Conservation (phyloP, 805 yeast genomes). For the Kodamaea neixiangensis region DNA sequence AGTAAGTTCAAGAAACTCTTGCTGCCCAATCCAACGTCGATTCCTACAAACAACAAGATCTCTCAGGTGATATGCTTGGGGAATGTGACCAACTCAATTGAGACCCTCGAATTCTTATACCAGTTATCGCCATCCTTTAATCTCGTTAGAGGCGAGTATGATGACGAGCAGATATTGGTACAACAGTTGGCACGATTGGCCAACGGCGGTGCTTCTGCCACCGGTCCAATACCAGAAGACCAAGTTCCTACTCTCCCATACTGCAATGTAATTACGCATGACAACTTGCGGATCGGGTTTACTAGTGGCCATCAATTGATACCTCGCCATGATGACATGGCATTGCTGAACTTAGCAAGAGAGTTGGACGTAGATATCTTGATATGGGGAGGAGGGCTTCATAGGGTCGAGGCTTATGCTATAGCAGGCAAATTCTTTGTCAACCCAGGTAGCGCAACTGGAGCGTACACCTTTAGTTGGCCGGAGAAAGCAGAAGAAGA, state of each 20-base stretch:
- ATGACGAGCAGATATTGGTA: constrained; percentile 44
- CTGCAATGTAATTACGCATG: constrained; percentile 69
- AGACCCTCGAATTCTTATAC: constrained; percentile 64
- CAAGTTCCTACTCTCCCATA: constrained; percentile 24
- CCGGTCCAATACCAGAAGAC: constrained; percentile 9
- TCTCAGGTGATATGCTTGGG: constrained; percentile 85
- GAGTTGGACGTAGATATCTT: constrained; percentile 89
- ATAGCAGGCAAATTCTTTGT: constrained; percentile 89
- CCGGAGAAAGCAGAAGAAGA: constrained; percentile 57
- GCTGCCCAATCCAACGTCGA: constrained; percentile 55
- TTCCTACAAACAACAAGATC: constrained; percentile 59
- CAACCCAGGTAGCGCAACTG: constrained; percentile 97
- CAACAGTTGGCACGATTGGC: constrained; percentile 32
- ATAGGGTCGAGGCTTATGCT: constrained; percentile 89
- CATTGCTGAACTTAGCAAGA: constrained; percentile 78
- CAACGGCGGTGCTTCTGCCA: constrained; percentile 5
- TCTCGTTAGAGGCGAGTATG: constrained; percentile 82
- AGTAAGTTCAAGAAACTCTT: constrained; percentile 70
- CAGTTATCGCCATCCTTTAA: constrained; percentile 71
- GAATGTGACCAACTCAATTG: constrained; percentile 68
- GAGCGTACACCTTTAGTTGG: constrained; percentile 70
- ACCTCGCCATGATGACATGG: constrained; percentile 85
- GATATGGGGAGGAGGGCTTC: constrained; percentile 86
- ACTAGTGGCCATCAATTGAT: constrained; percentile 82
- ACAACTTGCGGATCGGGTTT: constrained; percentile 76